A percentile compares a stretch with the other conserved stretches of the same genome.
phyloP scores from a whole-genome alignment of 208 protist genomes.

The Acanthamoeba healyi region DNA sequence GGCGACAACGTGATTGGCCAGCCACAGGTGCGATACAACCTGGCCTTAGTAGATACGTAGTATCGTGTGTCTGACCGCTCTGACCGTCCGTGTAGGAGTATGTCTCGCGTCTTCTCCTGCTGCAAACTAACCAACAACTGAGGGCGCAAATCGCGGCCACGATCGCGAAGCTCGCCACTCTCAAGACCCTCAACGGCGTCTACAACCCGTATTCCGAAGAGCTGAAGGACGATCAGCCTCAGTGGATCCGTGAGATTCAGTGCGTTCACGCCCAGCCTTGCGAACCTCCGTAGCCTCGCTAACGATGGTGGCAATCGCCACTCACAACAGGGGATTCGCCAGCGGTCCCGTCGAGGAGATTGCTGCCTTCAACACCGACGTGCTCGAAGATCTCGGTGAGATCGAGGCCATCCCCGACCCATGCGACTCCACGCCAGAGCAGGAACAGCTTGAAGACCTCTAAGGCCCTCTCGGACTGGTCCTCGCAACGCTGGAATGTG shows the following conservation, averaged over 20 bases:
- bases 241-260: neutral
- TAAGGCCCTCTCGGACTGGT: no score
- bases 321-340: neutral
- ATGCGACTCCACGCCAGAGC: slow-evolving; percentile 7
- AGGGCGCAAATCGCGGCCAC: neutral
- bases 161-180: neutral
- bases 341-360: neutral
- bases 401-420: neutral
- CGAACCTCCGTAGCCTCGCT: no score
- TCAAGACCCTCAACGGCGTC: neutral
- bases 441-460: no score
- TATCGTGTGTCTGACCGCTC: no score
- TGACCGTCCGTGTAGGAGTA: no score
- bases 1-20: neutral
- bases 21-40: slow-evolving; percentile 5
- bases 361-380: neutral
- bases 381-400: neutral
- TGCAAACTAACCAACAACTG: neutral
- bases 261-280: neutral
- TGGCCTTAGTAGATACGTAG: no score
- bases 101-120: slow-evolving; percentile 2
- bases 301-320: neutral
- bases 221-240: neutral
- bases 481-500: no score
- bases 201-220: neutral